Evolutionary conservation across 495 filamentous ascomycete genomes (phyloP).

Genomic region (Aspergillus sclerotioniger): DNA sequence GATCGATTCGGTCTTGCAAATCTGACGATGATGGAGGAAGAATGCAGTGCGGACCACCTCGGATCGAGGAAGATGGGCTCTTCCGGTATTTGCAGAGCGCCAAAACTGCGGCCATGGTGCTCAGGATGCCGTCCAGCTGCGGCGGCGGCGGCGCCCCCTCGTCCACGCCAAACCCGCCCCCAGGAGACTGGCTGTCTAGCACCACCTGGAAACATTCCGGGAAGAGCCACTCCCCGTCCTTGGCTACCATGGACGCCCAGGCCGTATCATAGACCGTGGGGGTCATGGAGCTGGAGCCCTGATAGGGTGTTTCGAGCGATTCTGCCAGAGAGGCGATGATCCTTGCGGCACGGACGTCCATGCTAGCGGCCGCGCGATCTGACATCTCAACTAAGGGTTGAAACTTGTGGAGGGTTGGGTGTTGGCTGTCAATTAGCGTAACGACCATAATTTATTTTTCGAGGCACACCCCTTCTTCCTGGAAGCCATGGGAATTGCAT

Average conservation of each 20-base stretch:
- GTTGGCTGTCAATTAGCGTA: too few relatives aligned
- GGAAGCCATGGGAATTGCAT: too few relatives aligned
- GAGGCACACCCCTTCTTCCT: too few relatives aligned
- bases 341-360: too few relatives aligned
- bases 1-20: neutral
- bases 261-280: constrained; percentile 43
- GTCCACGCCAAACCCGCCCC: constrained; percentile 16
- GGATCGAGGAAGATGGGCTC: neutral
- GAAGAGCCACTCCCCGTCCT: constrained; percentile 32
- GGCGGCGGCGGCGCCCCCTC: neutral
- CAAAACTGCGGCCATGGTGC: constrained; percentile 17
- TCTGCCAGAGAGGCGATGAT: too few relatives aligned
- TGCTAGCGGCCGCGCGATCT: too few relatives aligned
- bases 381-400: too few relatives aligned
- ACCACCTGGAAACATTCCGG: constrained; percentile 34
- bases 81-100: constrained; percentile 7
- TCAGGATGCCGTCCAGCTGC: constrained; percentile 20
- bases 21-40: neutral
- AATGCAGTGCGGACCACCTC: neutral
- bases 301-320: constrained; percentile 3
- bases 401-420: too few relatives aligned
- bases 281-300: constrained; percentile 29
- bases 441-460: too few relatives aligned
- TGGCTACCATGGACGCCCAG: constrained; percentile 42
- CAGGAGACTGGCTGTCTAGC: constrained; percentile 20